Conservation (phyloP, 805 yeast species). For the Cyberlindnera galapagoensis region DNA sequence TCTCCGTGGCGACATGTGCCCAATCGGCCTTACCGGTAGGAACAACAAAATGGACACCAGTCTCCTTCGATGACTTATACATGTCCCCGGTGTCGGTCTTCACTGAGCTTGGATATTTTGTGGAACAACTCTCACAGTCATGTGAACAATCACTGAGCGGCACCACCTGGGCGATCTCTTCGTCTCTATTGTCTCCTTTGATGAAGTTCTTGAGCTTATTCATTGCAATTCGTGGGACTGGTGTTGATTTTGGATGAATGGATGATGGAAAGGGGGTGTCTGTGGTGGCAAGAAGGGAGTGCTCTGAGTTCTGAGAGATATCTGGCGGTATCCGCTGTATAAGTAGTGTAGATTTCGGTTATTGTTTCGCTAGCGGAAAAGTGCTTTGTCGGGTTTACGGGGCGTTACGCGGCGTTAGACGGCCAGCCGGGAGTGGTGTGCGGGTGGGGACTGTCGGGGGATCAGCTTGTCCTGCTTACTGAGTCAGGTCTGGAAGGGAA, state of each 20-base stretch:
- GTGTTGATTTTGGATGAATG: no score
- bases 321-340: no score
- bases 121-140: conserved; percentile 49
- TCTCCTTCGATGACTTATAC: conserved; percentile 67
- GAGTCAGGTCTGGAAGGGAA: no score
- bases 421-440: no score
- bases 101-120: conserved; percentile 46
- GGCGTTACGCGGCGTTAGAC: conserved; percentile 7
- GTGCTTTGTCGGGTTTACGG: conserved; percentile 3
- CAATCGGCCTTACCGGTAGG: conserved; percentile 86
- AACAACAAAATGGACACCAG: conserved; percentile 66
- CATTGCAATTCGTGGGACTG: no score
- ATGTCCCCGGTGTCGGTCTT: conserved; percentile 28
- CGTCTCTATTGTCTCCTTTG: conserved; percentile 13
- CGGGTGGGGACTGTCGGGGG: no score
- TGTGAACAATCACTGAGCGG: conserved; percentile 44
- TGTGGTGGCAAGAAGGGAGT: not conserved
- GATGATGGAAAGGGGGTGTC: no score
- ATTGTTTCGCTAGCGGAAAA: not conserved
- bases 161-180: conserved; percentile 30
- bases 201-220: conserved; percentile 7
- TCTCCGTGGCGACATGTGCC: conserved; percentile 65
- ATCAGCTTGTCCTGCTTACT: no score
- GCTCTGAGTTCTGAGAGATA: not conserved
- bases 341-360: no score